Conservation (phyloP, 2,329 filamentous ascomycete species). For the Fusarium abutilonis region DNA sequence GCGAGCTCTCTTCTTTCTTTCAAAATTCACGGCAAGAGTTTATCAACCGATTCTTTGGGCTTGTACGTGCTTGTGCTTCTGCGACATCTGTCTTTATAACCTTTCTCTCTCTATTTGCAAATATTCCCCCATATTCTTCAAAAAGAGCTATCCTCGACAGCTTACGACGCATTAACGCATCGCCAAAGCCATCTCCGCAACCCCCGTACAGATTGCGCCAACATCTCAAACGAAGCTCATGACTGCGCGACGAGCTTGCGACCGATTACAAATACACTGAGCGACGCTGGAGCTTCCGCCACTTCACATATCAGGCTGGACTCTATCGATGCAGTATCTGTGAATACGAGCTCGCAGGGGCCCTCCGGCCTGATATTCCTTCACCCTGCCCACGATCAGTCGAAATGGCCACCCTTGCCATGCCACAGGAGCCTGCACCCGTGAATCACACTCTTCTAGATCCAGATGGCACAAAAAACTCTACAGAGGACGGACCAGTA, state of each 20-base stretch:
- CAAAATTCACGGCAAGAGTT: conserved; percentile 31
- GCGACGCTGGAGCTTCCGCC: conserved; percentile 2
- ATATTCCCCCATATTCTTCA: background rate
- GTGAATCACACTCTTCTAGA: conserved; percentile 47
- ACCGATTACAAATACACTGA: conserved; percentile 2
- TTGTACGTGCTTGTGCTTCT: conserved; percentile 33
- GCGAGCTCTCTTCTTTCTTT: conserved; percentile 34
- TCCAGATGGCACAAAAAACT: conserved; percentile 48
- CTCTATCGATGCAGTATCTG: conserved; percentile 39
- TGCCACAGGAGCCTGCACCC: conserved; percentile 32
- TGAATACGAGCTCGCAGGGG: conserved; percentile 41
- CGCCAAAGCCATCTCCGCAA: conserved; percentile 18
- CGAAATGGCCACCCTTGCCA: conserved; percentile 31
- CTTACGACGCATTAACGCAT: background rate
- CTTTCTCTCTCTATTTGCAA: conserved; percentile 2
- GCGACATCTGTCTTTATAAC: conserved; percentile 10
- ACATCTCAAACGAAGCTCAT: conserved; percentile 17
- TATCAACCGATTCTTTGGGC: conserved; percentile 11
- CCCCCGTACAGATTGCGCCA: conserved; percentile 32
- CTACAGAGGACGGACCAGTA: conserved; percentile 50
- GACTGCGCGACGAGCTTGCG: conserved; percentile 25
- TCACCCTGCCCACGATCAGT: conserved; percentile 32
- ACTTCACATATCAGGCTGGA: background rate
- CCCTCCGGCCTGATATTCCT: conserved; percentile 40
- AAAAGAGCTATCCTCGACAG: background rate